These are phyloP conservation scores for Agrocybe chaxingu DNA, from an alignment of 768 basidiomycete species.

Conservation along the genomic window DNA sequence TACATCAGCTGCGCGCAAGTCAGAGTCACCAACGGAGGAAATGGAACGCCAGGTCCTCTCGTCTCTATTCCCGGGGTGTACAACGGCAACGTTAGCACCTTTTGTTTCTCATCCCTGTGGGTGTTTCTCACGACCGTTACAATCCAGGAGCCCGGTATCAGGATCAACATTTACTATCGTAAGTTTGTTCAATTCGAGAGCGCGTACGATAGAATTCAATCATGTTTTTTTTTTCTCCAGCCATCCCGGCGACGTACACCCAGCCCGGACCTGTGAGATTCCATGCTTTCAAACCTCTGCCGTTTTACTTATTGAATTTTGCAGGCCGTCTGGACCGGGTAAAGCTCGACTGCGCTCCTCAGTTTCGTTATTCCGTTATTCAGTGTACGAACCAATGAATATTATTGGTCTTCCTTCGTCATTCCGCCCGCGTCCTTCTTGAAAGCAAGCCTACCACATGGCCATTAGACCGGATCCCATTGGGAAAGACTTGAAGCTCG, in stretches of 20 bases:
- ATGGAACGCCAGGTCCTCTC: constrained; percentile 1
- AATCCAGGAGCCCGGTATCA: constrained; percentile 19
- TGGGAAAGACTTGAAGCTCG: too few species aligned
- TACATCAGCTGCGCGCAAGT: constrained; percentile 19
- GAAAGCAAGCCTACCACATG: too few species aligned
- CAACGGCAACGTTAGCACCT: background rate
- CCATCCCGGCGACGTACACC: constrained; percentile 17
- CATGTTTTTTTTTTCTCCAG: too few species aligned
- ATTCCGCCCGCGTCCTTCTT: too few species aligned
- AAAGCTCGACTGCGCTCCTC: background rate
- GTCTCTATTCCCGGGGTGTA: constrained; percentile 7
- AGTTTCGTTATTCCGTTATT: too few species aligned
- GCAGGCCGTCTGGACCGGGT: constrained; percentile 21
- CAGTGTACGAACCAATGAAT: too few species aligned
- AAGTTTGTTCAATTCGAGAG: background rate
- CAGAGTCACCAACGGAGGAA: constrained; percentile 14
- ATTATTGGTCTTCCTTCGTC: too few species aligned
- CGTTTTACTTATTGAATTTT: background rate
- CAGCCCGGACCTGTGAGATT: constrained; percentile 20
- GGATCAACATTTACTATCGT: constrained; percentile 23
- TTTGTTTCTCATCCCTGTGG: background rate
- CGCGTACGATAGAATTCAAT: background rate
- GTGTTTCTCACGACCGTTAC: background rate
- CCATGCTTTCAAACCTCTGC: background rate
- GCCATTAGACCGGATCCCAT: too few species aligned